These are phyloP conservation scores for Psilocybe azurescens DNA, from an alignment of 768 basidiomycete species.

Conservation along the genomic window DNA sequence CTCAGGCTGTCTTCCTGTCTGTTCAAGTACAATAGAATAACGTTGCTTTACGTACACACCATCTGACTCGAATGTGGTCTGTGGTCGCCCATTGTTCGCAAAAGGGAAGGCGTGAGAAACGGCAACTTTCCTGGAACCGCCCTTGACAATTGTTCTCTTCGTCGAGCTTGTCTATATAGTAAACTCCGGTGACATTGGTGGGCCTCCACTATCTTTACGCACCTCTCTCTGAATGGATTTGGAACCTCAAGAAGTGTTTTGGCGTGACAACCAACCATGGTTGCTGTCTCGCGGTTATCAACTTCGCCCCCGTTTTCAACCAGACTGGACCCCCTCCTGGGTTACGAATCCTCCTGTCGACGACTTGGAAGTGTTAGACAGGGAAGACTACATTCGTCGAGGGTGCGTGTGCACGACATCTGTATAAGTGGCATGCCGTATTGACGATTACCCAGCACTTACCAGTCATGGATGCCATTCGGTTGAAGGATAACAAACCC, in stretches of 20 bases:
- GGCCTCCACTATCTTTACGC: no score
- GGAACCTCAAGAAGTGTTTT: conserved; percentile 19
- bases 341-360: background rate
- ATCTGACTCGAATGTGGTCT: no score
- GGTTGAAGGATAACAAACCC: conserved; percentile 28
- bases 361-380: background rate
- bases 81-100: no score
- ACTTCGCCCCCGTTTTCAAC: conserved; percentile 36
- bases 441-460: conserved; percentile 8
- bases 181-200: no score
- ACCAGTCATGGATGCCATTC: conserved; percentile 28
- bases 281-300: conserved; percentile 33
- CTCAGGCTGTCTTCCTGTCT: no score
- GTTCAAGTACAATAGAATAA: no score
- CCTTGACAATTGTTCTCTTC: no score
- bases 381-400: background rate
- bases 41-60: no score
- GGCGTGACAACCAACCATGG: conserved; percentile 33
- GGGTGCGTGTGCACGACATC: background rate
- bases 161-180: no score
- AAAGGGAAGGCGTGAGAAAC: no score
- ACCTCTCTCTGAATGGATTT: background rate
- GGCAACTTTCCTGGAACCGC: no score
- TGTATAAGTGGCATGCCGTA: background rate
- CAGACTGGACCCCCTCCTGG: conserved; percentile 41